Evolutionary conservation across 108 stramenopile genomes (phyloP), one percentile per base, ranked within the genome.

Genomic region (Schizochytrium sp.): DNA sequence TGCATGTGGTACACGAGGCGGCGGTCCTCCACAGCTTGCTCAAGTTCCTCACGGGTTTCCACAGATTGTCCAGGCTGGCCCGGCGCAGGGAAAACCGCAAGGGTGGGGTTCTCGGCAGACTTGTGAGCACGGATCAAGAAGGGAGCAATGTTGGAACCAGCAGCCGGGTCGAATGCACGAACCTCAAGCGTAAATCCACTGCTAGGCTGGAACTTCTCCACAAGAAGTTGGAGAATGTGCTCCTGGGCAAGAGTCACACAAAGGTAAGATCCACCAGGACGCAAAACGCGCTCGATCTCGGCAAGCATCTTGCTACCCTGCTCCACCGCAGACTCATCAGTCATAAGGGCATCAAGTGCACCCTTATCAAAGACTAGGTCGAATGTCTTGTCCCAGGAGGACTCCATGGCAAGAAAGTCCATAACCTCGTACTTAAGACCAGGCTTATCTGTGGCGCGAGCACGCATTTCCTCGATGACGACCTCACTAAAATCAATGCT

Each of bases 401-500:
- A 72, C 0, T 50, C 47, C 91, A 91, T 91, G 40, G 90, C 90
- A 17, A 91, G 88, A 1, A 69, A 28, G 61, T 61, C 87, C n/a
- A 45, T 44, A 58, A 91, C 91, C 89, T 90, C 46, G 89, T 89
- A 92, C 57, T 90, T 55, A 61, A 92, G 64, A 17, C 91, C 92
- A n/a, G 91, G 72, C 44, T 92, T 89, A 28, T 91, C 90, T 13
- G 42, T 12, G 19, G 90, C 58, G 46, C n/a, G 15, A 3, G 17
- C 3, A 40, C 72, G 64, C 92, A 92, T 92, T 8, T 72, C 41
- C 45, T 91, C 61, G 5, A 94, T 94, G 28, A 94, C 92, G 8
- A 91, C 90, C 87, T 92, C 91, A 50, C 89, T 90, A 91, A 92
- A 93, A 69, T 94, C 94, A 13, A 93, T 89, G 87, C 92, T 93